Conservation (phyloP, 139 green algal species). For the Pseudopediastrum boryanum region DNA sequence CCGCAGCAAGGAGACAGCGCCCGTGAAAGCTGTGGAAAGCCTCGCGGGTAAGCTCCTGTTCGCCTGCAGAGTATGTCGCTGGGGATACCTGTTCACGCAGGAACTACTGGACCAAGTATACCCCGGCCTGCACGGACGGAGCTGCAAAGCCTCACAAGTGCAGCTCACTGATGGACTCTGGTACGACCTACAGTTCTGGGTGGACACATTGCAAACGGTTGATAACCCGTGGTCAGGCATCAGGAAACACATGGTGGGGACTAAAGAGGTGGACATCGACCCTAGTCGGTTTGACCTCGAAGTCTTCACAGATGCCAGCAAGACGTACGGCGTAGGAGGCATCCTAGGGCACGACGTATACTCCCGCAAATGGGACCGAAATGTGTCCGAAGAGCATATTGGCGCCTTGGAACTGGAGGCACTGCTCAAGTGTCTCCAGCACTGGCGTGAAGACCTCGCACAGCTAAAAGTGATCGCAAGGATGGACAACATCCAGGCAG, state of each 20-base stretch:
- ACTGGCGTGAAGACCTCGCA: neutral
- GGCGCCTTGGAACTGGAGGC: slow-evolving; percentile 20
- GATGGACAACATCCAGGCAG: too few relatives aligned
- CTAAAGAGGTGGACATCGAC: slow-evolving; percentile 15
- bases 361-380: neutral
- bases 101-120: neutral
- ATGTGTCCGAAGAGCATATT: neutral
- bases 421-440: too few relatives aligned
- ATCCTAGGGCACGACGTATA: neutral
- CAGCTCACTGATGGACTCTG: neutral
- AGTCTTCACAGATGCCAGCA: slow-evolving; percentile 34
- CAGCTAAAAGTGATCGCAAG: too few relatives aligned
- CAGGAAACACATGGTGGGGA: neutral
- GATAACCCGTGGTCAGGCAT: neutral
- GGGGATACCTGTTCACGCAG: slow-evolving; percentile 15
- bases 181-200: slow-evolving; percentile 16
- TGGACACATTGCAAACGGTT: neutral
- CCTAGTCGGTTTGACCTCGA: neutral
- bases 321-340: neutral
- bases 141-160: neutral
- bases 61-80: slow-evolving; percentile 8
- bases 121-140: too few relatives aligned
- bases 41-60: neutral
- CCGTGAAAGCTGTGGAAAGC: neutral
- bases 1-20: neutral